Evolutionary conservation across 768 basidiomycete species (phyloP), one percentile per base, ranked within the genome.

Genomic region (Leccinum aurantiacum): DNA sequence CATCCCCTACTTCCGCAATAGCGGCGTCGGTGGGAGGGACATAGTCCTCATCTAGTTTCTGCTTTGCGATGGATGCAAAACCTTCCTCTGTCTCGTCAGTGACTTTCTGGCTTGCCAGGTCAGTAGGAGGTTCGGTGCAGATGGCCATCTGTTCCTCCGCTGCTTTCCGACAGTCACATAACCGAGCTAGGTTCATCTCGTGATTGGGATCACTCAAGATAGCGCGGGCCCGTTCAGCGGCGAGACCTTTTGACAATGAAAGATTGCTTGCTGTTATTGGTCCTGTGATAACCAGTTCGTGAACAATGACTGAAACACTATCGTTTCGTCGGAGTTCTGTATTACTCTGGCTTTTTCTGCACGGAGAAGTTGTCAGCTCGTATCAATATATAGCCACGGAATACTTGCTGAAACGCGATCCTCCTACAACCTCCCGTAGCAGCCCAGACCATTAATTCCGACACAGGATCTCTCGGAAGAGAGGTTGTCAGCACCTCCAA

Each of bases 401-500:
- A 24, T 27, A 77, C 80, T 69, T 65, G 80, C 84, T 71, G 72
- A 64, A 82, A 82, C 47, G 71, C 73, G 41, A 82, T 75, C 50
- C 73, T 77, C 35, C 69, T 78, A 63, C 92, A 93, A 0, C 89
- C 88, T 11, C 74, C 66, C 35, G 75, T 72, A 1, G 82, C 84
- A 1, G 83, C 75, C 88, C 88, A 93, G 38, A 87, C 77, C 75
- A 85, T 78, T 56, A 95, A 75, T 60, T 86, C 83, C 1, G 88
- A 84, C 11, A 90, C 83, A 2, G 93, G 93, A 68, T 95, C 89
- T 60, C 79, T 77, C 17, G 82, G 81, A 59, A 90, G 71, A 31
- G 81, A 78, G 1, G 87, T 87, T 0, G 80, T 80, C 17, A 94
- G 76, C 1, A 77, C 77, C 7, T 75, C 79, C 29, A 95, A 72